These are phyloP conservation scores for Suillus fuscotomentosus DNA, from an alignment of 768 basidiomycete species.

Conservation along the genomic window DNA sequence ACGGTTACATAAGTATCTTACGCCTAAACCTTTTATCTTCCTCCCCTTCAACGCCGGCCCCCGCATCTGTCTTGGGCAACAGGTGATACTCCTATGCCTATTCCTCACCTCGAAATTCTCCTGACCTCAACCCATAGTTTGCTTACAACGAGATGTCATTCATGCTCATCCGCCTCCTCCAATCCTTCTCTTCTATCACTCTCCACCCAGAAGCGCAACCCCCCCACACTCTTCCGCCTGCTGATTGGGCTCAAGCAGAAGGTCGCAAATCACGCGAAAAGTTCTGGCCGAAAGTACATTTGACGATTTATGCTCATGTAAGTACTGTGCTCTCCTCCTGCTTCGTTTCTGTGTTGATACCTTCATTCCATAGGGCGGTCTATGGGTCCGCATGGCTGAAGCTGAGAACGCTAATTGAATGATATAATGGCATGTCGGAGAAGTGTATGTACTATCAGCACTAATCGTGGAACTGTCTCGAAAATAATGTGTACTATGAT, in stretches of 20 bases:
- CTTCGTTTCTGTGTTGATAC: conserved; percentile 3
- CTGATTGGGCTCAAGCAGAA: conserved; percentile 40
- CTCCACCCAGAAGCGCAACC: conserved; percentile 48
- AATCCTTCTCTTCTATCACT: conserved; percentile 49
- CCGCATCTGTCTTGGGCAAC: conserved; percentile 60
- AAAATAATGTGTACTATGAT: background rate
- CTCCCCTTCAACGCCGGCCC: conserved; percentile 61
- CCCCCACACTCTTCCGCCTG: conserved; percentile 43
- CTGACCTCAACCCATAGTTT: conserved; percentile 33
- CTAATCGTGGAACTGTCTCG: background rate
- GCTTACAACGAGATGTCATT: conserved; percentile 63
- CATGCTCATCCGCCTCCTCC: conserved; percentile 61
- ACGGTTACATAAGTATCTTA: conserved; percentile 57
- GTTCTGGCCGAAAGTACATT: conserved; percentile 48
- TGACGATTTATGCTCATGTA: conserved; percentile 55
- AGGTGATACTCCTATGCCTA: conserved; percentile 31
- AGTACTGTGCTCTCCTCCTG: conserved; percentile 7
- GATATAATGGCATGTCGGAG: background rate
- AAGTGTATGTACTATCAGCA: background rate
- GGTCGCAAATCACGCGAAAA: conserved; percentile 53
- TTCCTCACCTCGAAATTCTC: background rate
- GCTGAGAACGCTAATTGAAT: conserved; percentile 6
- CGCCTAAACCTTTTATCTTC: conserved; percentile 68
- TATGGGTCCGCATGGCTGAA: conserved; percentile 48
- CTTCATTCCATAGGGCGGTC: conserved; percentile 39